A percentile compares a stretch with the other conserved stretches of the same genome.
Evolutionary conservation across 2,329 filamentous ascomycete species (phyloP).

Genomic region (Cercospora janseana): DNA sequence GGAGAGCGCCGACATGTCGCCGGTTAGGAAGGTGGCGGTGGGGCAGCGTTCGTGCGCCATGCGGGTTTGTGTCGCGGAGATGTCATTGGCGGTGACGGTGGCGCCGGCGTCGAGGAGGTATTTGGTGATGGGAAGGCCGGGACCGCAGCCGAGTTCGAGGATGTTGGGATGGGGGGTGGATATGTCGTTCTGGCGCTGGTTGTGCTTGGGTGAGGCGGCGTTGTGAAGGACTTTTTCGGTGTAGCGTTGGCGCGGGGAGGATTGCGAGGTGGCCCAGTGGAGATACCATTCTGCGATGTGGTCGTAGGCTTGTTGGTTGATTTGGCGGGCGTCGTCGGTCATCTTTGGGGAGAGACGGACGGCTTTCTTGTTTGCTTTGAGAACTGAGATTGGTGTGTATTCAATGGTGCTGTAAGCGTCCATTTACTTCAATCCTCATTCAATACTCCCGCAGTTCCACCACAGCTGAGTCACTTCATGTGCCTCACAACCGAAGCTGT

Average conservation of each 20-base stretch:
- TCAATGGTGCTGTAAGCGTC: no score
- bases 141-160: conserved; percentile 46
- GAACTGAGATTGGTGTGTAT: neutral
- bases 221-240: conserved; percentile 33
- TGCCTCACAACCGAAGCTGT: no score
- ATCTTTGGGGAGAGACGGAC: neutral
- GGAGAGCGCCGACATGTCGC: conserved; percentile 29
- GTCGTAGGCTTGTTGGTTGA: conserved; percentile 37
- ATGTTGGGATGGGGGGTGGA: conserved; percentile 22
- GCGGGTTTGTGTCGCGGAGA: conserved; percentile 26
- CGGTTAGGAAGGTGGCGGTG: conserved; percentile 14
- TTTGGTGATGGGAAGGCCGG: conserved; percentile 38
- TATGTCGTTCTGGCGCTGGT: no score
- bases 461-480: no score
- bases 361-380: neutral
- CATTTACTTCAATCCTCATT: no score
- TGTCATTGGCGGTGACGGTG: conserved; percentile 29
- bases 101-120: conserved; percentile 29
- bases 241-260: conserved; percentile 37
- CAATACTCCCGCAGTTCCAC: no score
- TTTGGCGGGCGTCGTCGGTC: conserved; percentile 18
- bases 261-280: conserved; percentile 36
- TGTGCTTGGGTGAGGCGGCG: no score
- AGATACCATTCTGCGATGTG: conserved; percentile 40
- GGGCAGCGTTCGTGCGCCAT: conserved; percentile 27